Conservation (phyloP, 805 yeast genomes). For the Zygotorulaspora sp. region DNA sequence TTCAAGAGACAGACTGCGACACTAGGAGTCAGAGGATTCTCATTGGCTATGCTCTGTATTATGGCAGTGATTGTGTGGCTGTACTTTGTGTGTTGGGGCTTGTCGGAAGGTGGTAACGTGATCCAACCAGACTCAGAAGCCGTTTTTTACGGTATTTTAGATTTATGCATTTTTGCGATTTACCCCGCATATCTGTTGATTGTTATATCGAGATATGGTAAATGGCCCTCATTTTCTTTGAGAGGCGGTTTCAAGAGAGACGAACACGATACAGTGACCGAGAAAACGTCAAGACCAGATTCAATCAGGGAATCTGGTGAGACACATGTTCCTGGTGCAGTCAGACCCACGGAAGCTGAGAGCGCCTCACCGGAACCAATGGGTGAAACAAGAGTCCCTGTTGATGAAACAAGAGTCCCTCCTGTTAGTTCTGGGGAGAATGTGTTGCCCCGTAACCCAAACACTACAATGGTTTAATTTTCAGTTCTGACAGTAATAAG, state of each 20-base stretch:
- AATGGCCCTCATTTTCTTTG: slow-evolving; percentile 14
- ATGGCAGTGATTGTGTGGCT: slow-evolving; percentile 37
- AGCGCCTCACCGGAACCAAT: too few relatives aligned
- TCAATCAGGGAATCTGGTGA: slow-evolving; percentile 36
- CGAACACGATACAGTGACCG: slow-evolving; percentile 12
- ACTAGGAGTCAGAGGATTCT: slow-evolving; percentile 15
- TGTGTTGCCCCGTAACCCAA: too few relatives aligned
- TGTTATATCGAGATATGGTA: slow-evolving; percentile 14
- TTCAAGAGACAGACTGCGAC: slow-evolving; percentile 31
- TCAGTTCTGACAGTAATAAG: too few relatives aligned
- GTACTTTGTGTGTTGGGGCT: slow-evolving; percentile 48
- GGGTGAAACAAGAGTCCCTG: too few relatives aligned
- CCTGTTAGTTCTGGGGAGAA: too few relatives aligned
- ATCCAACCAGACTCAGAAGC: slow-evolving; percentile 53
- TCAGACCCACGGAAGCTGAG: too few relatives aligned
- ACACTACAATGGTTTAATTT: too few relatives aligned
- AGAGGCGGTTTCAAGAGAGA: slow-evolving; percentile 10
- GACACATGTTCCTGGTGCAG: slow-evolving; percentile 28
- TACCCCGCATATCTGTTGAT: slow-evolving; percentile 38
- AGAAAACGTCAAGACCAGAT: slow-evolving; percentile 18
- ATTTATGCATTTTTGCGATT: slow-evolving; percentile 40
- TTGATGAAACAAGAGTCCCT: too few relatives aligned
- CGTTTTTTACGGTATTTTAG: slow-evolving; percentile 51
- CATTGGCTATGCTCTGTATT: slow-evolving; percentile 17
- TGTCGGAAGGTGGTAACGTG: slow-evolving; percentile 52